Evolutionary conservation across 2,329 filamentous ascomycete species (phyloP).

Genomic region (Fusarium poae): DNA sequence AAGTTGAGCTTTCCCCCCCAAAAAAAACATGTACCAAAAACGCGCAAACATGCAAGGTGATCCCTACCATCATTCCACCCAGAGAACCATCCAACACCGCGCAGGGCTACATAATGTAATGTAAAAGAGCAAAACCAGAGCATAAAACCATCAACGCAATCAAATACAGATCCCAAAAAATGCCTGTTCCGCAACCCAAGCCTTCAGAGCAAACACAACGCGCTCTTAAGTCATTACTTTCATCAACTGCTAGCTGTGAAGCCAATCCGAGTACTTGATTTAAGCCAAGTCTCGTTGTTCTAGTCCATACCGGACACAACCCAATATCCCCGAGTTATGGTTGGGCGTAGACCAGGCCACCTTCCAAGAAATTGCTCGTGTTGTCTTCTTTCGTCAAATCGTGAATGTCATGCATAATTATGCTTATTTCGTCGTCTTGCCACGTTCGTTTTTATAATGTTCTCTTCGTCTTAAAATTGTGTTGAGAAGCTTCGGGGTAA

Average conservation of each 20-base stretch:
- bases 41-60: constrained; percentile 18
- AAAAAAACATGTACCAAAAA: constrained; percentile 23
- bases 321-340: constrained; percentile 29
- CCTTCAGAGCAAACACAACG: constrained; percentile 38
- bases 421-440: constrained; percentile 40
- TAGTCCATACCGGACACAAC: constrained; percentile 43
- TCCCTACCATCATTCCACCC: constrained; percentile 32
- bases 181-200: constrained; percentile 43
- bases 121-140: constrained; percentile 26
- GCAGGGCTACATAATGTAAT: constrained; percentile 42
- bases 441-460: constrained; percentile 19
- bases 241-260: constrained; percentile 51
- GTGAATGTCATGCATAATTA: constrained; percentile 47
- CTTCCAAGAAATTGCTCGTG: constrained; percentile 31
- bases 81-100: constrained; percentile 49
- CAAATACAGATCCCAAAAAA: constrained; percentile 43
- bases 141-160: constrained; percentile 30
- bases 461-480: constrained; percentile 45
- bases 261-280: constrained; percentile 41
- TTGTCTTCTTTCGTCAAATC: constrained; percentile 48
- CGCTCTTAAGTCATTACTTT: constrained; percentile 50
- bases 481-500: constrained; percentile 53
- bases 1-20: constrained; percentile 14
- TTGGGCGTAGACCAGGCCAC: constrained; percentile 29
- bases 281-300: constrained; percentile 41